These are phyloP conservation scores for Mimosa bimucronata DNA, from an alignment of 306 rosid species.

Conservation along the genomic window DNA sequence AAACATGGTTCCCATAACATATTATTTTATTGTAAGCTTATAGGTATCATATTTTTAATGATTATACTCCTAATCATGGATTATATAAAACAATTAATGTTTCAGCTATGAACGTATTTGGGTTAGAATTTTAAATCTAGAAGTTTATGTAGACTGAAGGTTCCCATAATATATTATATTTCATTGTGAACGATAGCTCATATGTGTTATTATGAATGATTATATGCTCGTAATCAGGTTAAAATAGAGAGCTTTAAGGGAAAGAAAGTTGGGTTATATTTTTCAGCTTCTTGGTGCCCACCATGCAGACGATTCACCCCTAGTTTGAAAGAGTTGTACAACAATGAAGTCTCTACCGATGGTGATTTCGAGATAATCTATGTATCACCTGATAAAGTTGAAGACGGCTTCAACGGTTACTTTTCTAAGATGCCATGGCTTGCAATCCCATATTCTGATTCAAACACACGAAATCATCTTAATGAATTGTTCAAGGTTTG, in stretches of 20 bases:
- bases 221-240: no score
- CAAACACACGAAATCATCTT: slow-evolving; percentile 44
- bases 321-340: slow-evolving; percentile 53
- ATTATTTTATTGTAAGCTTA: no score
- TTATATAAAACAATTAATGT: no score
- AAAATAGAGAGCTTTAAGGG: slow-evolving; percentile 66
- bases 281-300: slow-evolving; percentile 79
- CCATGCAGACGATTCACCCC: slow-evolving; percentile 65
- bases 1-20: no score
- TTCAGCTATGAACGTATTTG: no score
- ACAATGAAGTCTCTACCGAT: slow-evolving; percentile 41
- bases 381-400: slow-evolving; percentile 56
- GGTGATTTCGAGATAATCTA: slow-evolving; percentile 68
- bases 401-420: slow-evolving; percentile 54
- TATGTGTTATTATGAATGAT: no score
- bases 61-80: no score
- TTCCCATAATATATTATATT: no score
- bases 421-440: slow-evolving; percentile 88
- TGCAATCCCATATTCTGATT: slow-evolving; percentile 69
- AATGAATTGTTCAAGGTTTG: slow-evolving; percentile 59
- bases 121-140: no score
- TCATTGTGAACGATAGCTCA: no score
- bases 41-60: no score
- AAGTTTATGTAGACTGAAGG: no score
- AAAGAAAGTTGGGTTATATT: slow-evolving; percentile 68